Evolutionary conservation across 495 filamentous ascomycete species (phyloP).

Genomic region (Tetracladium marchalianum): DNA sequence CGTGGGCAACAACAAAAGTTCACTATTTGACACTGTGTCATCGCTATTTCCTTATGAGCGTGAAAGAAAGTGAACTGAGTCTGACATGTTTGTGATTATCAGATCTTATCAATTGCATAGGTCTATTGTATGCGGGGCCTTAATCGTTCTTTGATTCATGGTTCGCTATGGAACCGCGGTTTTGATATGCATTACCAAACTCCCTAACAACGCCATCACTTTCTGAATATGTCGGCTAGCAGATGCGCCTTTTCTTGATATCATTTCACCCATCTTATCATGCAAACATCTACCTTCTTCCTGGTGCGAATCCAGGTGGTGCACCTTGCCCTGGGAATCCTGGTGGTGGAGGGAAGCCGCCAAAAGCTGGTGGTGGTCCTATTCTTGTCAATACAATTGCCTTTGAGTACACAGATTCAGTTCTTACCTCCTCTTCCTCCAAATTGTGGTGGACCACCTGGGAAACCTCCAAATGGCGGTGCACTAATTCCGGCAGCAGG

Average conservation of each 20-base stretch:
- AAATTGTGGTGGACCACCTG: slow-evolving; percentile 33
- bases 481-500: slow-evolving; percentile 86
- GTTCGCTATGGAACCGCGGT: slow-evolving; percentile 16
- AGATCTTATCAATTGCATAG: background rate
- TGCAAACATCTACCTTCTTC: slow-evolving; percentile 36
- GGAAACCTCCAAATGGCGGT: slow-evolving; percentile 60
- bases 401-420: too few species aligned
- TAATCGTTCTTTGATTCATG: slow-evolving; percentile 5
- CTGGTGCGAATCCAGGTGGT: slow-evolving; percentile 61
- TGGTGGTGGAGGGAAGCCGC: slow-evolving; percentile 29
- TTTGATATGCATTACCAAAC: slow-evolving; percentile 18
- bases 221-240: slow-evolving; percentile 10
- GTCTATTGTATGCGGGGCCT: background rate
- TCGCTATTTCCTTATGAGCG: too few species aligned
- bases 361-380: slow-evolving; percentile 24
- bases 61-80: background rate
- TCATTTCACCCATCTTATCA: slow-evolving; percentile 29
- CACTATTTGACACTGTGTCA: too few species aligned
- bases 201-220: slow-evolving; percentile 18
- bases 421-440: slow-evolving; percentile 9
- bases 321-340: slow-evolving; percentile 58
- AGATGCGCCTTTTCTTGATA: background rate
- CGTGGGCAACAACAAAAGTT: background rate
- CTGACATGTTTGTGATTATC: background rate
- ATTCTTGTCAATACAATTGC: too few species aligned